These are phyloP conservation scores for Lactarius quietus DNA, from an alignment of 768 basidiomycete genomes.

Conservation along the genomic window DNA sequence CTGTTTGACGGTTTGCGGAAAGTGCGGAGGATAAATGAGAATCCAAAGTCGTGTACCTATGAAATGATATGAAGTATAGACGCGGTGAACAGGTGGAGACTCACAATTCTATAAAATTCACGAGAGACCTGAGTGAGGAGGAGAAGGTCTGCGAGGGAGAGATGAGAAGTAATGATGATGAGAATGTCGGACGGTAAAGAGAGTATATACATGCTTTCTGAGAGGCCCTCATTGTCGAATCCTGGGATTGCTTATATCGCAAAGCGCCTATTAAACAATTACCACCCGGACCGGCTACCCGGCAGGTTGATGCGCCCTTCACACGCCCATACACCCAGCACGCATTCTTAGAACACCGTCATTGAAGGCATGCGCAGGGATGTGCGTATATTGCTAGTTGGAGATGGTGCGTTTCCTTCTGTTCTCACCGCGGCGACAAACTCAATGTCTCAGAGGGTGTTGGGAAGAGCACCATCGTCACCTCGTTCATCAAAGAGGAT, in stretches of 20 bases:
- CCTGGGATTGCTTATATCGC: neutral
- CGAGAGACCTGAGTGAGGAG: conserved; percentile 15
- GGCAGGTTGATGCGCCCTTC: neutral
- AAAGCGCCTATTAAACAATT: neutral
- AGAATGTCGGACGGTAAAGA: conserved; percentile 22
- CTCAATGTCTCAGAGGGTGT: conserved; percentile 68
- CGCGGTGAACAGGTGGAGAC: neutral
- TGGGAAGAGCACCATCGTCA: conserved; percentile 97
- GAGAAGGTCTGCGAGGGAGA: conserved; percentile 22
- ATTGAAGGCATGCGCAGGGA: conserved; percentile 85
- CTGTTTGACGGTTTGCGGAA: conserved; percentile 21
- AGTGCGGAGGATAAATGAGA: conserved; percentile 14
- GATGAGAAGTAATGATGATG: conserved; percentile 22
- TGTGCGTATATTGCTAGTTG: conserved; percentile 91
- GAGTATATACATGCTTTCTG: conserved; percentile 1
- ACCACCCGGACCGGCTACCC: neutral
- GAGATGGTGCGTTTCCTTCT: conserved; percentile 64
- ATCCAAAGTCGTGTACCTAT: conserved; percentile 25
- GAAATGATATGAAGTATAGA: neutral
- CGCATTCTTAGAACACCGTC: neutral
- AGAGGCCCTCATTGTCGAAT: neutral
- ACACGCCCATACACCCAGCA: neutral
- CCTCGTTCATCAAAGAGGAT: conserved; percentile 93
- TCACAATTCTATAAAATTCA: conserved; percentile 18
- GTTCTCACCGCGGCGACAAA: conserved; percentile 5